Evolutionary conservation across 495 filamentous ascomycete genomes (phyloP).

Genomic region (Penicillium coffeae): DNA sequence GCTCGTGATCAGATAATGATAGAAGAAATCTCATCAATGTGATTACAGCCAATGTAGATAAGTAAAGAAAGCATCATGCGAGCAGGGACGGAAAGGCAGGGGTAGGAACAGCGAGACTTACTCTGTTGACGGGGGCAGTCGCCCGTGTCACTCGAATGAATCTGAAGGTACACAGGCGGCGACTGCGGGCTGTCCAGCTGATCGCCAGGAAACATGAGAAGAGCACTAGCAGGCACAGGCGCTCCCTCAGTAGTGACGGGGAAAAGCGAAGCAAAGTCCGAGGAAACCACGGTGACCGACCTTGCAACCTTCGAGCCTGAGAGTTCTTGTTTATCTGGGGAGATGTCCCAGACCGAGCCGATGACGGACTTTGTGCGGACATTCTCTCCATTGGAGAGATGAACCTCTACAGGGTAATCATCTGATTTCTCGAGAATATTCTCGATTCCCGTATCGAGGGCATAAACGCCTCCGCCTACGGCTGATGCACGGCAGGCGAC

Average conservation of each 20-base stretch:
- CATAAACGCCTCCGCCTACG: slow-evolving; percentile 88
- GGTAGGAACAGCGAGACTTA: slow-evolving; percentile 51
- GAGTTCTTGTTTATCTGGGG: slow-evolving; percentile 13
- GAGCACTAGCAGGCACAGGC: slow-evolving; percentile 66
- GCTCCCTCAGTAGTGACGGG: slow-evolving; percentile 67
- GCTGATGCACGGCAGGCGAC: slow-evolving; percentile 89
- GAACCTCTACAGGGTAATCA: slow-evolving; percentile 36
- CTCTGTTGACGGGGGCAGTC: slow-evolving; percentile 84
- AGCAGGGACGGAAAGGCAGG: slow-evolving; percentile 19
- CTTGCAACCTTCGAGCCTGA: slow-evolving; percentile 31
- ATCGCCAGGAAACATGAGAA: slow-evolving; percentile 65
- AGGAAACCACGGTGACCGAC: slow-evolving; percentile 63
- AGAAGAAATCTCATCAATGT: slow-evolving; percentile 66
- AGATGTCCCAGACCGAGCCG: slow-evolving; percentile 42
- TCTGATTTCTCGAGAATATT: slow-evolving; percentile 23
- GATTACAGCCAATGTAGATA: slow-evolving; percentile 99
- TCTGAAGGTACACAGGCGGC: slow-evolving; percentile 66
- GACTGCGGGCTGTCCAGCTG: slow-evolving; percentile 34
- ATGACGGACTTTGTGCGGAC: slow-evolving; percentile 58
- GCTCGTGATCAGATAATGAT: slow-evolving; percentile 73
- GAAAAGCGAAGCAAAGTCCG: slow-evolving; percentile 63
- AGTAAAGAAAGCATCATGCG: slow-evolving; percentile 84
- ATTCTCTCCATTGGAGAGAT: slow-evolving; percentile 56
- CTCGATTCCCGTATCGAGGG: slow-evolving; percentile 66
- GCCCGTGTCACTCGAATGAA: slow-evolving; percentile 81